Evolutionary conservation across 1,139 yeast genomes (phyloP), one percentile per base, ranked within the genome.

Genomic region (Sugiyamaella castrensis): DNA sequence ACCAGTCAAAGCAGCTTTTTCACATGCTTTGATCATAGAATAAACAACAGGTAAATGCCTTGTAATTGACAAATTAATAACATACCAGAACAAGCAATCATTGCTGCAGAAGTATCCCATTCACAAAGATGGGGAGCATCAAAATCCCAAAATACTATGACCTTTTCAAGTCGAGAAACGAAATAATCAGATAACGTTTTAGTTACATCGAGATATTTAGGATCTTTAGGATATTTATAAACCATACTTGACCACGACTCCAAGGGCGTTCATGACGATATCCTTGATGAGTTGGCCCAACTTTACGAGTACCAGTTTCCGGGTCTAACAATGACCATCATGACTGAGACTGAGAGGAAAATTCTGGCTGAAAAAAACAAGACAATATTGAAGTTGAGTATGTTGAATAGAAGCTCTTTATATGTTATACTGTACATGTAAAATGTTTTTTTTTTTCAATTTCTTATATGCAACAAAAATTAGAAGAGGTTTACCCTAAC

Each of bases 221-320:
- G 32, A 31, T 60, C 52, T 43, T 57, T 57, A 15, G 68, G 64
- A 56, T 60, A 65, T 35, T 46, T 40, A 48, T 64, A 65, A 2
- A 60, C 69, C 69, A 64, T 2, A 68, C 61, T 51, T 63, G 67
- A 10, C 68, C 69, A 12, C 69, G 58, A 11, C 64, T 53, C 69
- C 69, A 65, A 31, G 60, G 54, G 10, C 61, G 48, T n/a, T 62
- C 66, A 47, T 65, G 66, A 8, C 50, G 55, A 42, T 58, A 64
- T 8, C 69, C 69, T 48, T 65, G 69, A 29, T 59, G 56, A 27
- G 68, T 65, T 47, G 58, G 56, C 28, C 57, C 59, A 4, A 57
- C 60, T 37, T 55, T 60, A 8, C 55, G 56, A 2, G 46, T 40
- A 4, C 69, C 69, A 10, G 58, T 56, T 9, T 46, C 40, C 9